Evolutionary conservation across 2,329 filamentous ascomycete species (phyloP), one percentile per base, ranked within the genome.

Genomic region (Fusarium xylarioides): DNA sequence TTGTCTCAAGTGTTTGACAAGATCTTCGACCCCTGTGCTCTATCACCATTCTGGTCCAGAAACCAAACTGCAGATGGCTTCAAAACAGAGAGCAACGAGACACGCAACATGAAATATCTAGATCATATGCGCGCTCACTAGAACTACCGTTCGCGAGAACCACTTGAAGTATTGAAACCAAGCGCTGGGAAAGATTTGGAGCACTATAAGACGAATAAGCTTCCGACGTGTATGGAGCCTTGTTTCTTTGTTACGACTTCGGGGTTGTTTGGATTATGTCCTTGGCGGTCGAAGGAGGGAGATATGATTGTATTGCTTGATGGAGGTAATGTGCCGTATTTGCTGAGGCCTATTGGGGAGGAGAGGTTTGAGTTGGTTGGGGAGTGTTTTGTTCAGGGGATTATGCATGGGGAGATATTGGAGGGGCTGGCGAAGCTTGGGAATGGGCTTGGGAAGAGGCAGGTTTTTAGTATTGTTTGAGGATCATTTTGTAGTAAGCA

Each of bases 241-340:
- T 71, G 67, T 11, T 73, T 73, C 46, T 75, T 75, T n/a, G 40
- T 59, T 0, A 47, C 72, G 11, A 28, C 38, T 10, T 58, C 69
- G 19, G 67, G 63, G 0, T 15, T 58, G 6, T 54, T 52, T 58
- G 70, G 73, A 3, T 28, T 75, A 4, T 75, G 73, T 15, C 73
- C 73, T 19, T 75, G 70, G 73, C 18, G 19, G 0, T 59, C 73
- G 4, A 65, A 37, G n/a, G 73, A 68, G 7, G 67, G 55, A 3
- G 73, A 74, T 19, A 19, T 60, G 2, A 32, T 75, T 49, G 63
- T 60, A 1, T 15, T 75, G 14, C 7, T 75, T 0, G 56, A 70
- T 23, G 73, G 73, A 1, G 73, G 63, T 0, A 74, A 71, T 16
- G 73, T 74, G 1, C 73, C 73, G 3, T 75, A 69, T 23, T 14